Evolutionary conservation across 345 rosid genomes (phyloP), one percentile per base, ranked within the genome.

Genomic region (Bruguiera gymnorhiza): DNA sequence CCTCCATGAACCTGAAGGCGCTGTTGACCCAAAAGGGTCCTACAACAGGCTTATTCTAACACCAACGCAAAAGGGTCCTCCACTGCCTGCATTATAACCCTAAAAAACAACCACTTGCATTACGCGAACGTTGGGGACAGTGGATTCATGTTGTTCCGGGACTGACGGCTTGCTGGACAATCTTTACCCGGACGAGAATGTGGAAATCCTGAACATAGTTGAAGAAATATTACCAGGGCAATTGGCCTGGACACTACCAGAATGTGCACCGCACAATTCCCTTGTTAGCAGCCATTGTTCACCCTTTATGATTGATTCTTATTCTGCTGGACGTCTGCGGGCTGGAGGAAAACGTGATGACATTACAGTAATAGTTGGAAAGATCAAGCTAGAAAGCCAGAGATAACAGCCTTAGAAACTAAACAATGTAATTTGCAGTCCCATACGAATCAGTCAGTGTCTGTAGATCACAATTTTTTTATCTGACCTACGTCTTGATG

Each of bases 11-110:
- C 31, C 70, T 3, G 20, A 18, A 5, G 26, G 23, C 26, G 20
- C 26, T 27, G 67, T 75, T 9, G 63, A 75, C 39, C 79, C 57
- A 1, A n/a, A 26, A 65, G 6, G n/a, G 66, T 75, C 24, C 67
- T 75, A 37, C 2, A 51, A 1, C 24, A 52, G 8, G 74, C 79
- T 55, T 70, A 27, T 6, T 30, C 21, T 7, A 60, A 26, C 7
- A 70, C 74, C 66, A 52, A 54, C 43, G 63, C 52, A 29, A 0
- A 53, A 43, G 68, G 76, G 31, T 34, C 70, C 32, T 54, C 70
- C 27, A 55, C 62, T n/a, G 70, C 62, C 26, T 67, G 62, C 70
- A 32, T 36, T 23, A 31, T 67, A 36, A 23, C 62, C 36, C 62
- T 67, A 5, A 21, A 36, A 6, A 3, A 67, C 37, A 32, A 48